A percentile compares a stretch with the other conserved stretches of the same genome.
phyloP scores from a whole-genome alignment of 352 stramenopile species.

The Globisporangium canariense region DNA sequence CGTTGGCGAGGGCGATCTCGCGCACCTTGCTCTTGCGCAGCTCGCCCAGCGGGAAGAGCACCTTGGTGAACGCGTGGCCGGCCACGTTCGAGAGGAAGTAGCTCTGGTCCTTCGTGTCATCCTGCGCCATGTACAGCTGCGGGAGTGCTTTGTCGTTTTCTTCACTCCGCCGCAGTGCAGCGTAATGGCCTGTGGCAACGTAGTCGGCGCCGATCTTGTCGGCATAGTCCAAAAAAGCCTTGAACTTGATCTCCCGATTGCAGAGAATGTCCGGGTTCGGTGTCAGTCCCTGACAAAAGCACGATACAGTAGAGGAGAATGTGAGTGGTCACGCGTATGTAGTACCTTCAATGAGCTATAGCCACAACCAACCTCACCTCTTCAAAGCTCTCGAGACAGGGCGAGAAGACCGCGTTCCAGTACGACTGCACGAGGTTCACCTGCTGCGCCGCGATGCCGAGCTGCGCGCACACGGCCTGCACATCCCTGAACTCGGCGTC shows the following conservation, averaged over 20 bases:
- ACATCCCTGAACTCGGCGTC: slow-evolving; percentile 94
- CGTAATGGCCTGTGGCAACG: slow-evolving; percentile 97
- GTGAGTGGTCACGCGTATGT: neutral
- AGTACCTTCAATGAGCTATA: neutral
- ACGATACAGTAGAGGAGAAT: no score
- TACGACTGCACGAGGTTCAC: slow-evolving; percentile 94
- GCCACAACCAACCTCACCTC: slow-evolving; percentile 22
- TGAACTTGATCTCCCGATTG: slow-evolving; percentile 99
- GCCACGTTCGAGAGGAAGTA: slow-evolving; percentile 95
- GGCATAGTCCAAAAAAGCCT: slow-evolving; percentile 93
- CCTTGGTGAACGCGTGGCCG: slow-evolving; percentile 63
- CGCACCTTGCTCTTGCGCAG: slow-evolving; percentile 92
- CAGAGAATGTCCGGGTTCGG: slow-evolving; percentile 95
- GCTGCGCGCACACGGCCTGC: slow-evolving; percentile 86
- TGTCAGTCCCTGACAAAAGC: slow-evolving; percentile 49
- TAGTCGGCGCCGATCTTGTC: slow-evolving; percentile 82
- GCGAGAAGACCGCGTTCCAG: slow-evolving; percentile 97
- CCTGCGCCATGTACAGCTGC: slow-evolving; percentile 80
- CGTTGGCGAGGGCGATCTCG: slow-evolving; percentile 74
- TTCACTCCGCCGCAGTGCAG: slow-evolving; percentile 44
- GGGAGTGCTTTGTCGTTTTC: slow-evolving; percentile 17
- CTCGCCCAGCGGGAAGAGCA: slow-evolving; percentile 95
- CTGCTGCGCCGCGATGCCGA: slow-evolving; percentile 86
- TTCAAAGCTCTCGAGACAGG: slow-evolving; percentile 91
- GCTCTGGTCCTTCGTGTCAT: slow-evolving; percentile 94